Percentiles rank a stretch among this genome's conserved stretches.
Conservation (phyloP, 768 basidiomycete species). For the Trametes cingulata region DNA sequence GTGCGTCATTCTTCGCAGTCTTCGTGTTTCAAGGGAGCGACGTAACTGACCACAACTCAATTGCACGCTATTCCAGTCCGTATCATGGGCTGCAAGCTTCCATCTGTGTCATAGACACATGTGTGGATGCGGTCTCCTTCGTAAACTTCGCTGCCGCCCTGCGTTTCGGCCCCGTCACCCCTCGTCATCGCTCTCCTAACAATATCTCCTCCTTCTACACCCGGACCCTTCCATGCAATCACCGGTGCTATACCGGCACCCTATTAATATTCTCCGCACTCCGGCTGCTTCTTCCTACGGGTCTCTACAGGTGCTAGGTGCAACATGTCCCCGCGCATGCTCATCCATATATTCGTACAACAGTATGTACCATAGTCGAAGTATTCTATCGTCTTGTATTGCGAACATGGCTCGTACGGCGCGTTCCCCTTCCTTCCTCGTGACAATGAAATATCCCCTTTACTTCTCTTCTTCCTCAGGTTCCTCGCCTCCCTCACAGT, state of each 20-base stretch:
- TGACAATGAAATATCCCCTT: neutral
- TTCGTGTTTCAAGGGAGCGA: neutral
- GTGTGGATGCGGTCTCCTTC: neutral
- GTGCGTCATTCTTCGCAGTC: slow-evolving; percentile 25
- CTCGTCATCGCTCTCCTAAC: neutral
- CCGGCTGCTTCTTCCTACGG: neutral
- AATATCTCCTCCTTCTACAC: neutral
- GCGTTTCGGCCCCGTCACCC: neutral
- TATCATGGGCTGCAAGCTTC: slow-evolving; percentile 59
- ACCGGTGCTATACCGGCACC: no score
- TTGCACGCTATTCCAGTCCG: slow-evolving; percentile 41
- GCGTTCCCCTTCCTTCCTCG: neutral
- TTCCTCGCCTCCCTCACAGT: no score
- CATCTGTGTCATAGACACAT: slow-evolving; percentile 23
- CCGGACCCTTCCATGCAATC: neutral
- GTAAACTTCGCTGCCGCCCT: neutral
- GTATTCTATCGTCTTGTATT: slow-evolving; percentile 13
- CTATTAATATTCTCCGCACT: neutral
- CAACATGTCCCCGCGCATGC: neutral
- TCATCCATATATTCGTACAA: slow-evolving; percentile 6
- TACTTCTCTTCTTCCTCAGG: neutral
- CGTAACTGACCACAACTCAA: slow-evolving; percentile 10
- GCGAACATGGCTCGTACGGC: neutral
- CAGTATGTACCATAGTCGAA: slow-evolving; percentile 15
- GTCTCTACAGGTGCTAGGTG: neutral